These are phyloP conservation scores for Suillus ampliporus DNA, from an alignment of 768 basidiomycete species.

Conservation along the genomic window DNA sequence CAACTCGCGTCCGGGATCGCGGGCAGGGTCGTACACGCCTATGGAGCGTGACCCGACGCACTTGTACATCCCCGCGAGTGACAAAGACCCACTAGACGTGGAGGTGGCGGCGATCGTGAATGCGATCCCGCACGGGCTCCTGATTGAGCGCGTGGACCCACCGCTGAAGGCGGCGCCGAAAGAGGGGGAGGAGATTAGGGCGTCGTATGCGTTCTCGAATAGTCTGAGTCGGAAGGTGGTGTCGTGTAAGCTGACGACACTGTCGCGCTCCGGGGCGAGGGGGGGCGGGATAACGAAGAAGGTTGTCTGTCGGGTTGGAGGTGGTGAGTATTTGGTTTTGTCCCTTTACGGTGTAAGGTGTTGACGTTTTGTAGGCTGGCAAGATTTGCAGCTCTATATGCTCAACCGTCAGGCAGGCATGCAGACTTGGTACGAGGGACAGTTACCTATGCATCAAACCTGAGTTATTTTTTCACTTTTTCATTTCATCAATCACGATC, in stretches of 20 bases:
- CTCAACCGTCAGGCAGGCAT: slow-evolving; percentile 77
- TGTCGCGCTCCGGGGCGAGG: slow-evolving; percentile 62
- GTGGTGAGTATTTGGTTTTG: slow-evolving; percentile 55
- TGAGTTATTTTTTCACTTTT: slow-evolving; percentile 11
- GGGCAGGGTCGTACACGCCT: slow-evolving; percentile 69
- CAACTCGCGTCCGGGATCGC: slow-evolving; percentile 65
- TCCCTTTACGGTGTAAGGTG: slow-evolving; percentile 9
- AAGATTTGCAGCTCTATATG: slow-evolving; percentile 78
- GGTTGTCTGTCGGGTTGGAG: slow-evolving; percentile 91
- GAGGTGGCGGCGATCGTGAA: slow-evolving; percentile 82
- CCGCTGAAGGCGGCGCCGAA: slow-evolving; percentile 67
- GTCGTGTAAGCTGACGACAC: slow-evolving; percentile 79
- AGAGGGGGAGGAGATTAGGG: slow-evolving; percentile 80
- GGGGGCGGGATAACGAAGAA: slow-evolving; percentile 67
- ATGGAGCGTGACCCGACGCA: slow-evolving; percentile 58
- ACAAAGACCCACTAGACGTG: slow-evolving; percentile 79
- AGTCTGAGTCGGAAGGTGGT: slow-evolving; percentile 74
- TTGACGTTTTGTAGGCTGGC: slow-evolving; percentile 61
- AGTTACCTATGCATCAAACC: slow-evolving; percentile 3
- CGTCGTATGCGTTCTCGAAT: slow-evolving; percentile 84
- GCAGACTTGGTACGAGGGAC: slow-evolving; percentile 29
- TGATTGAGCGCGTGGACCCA: slow-evolving; percentile 82
- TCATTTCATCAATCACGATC: neutral
- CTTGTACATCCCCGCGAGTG: slow-evolving; percentile 67
- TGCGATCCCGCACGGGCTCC: slow-evolving; percentile 74